Percentiles rank a stretch among this genome's conserved stretches.
These are phyloP conservation scores for Helianthus annuus DNA, from an alignment of 129 eudicot genomes.

Conservation along the genomic window HanXRQr2.0-SUNRISE NC_035445.2:9146089-9146588, in stretches of 20 bases:
- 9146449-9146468: neutral
- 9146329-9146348: neutral
- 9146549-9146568: neutral
- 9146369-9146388: neutral
- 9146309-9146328: too few relatives aligned
- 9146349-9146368: neutral
- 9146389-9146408: neutral
- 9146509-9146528: constrained; percentile 11
- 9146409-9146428: neutral
- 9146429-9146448: neutral
- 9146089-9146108: too few relatives aligned
- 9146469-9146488: neutral
- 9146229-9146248: too few relatives aligned
- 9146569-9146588: neutral
- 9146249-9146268: too few relatives aligned
- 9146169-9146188: too few relatives aligned
- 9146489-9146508: constrained; percentile 7
- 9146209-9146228: too few relatives aligned
- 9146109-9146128: too few relatives aligned
- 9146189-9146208: too few relatives aligned
- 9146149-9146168: too few relatives aligned
- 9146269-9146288: too few relatives aligned
- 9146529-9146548: constrained; percentile 5
- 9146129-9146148: too few relatives aligned
- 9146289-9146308: too few relatives aligned